Base-by-base conservation (phyloP, 2,329 filamentous ascomycete species). In the Arthroderma sp. region DNA sequence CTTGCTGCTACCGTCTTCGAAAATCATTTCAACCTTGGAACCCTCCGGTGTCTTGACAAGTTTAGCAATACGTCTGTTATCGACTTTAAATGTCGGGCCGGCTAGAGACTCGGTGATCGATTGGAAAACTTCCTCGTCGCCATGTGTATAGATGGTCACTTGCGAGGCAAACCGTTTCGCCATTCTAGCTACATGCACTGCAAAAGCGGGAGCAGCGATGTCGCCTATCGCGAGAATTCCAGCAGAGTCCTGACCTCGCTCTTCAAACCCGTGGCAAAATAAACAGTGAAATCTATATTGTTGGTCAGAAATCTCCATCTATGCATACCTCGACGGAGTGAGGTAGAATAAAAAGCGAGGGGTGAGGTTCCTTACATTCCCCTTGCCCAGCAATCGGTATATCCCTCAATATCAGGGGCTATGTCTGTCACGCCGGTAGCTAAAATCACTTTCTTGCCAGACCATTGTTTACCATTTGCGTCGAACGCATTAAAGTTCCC, bases 231-330 rank as follows among this genome's bases (percentile, higher is more conserved):
- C 68, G 3, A 77, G 61, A 3, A 77, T 53, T 1, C 72, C 73
- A 0, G 65, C 65, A 0, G 69, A 68, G 0, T 60, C 52, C 2
- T 58, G 55, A 1, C 71, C 73, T 9, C 69, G 64, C 42, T 78
- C 72, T 49, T 80, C 76, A 54, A 67, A 79, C 4, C 76, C 76
- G 49, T 78, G 68, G 56, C 75, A 80, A 52, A 72, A 77, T 1
- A 79, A 65, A 50, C 75, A 80, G 52, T 78, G 74, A 50, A 74
- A 78, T 38, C 68, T 70, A 30, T 28, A 29, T 29, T n/a, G 8
- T 29, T 10, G 9, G 38, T 40, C 32, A 37, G 32, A 8, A 37
- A 11, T 6, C 11, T 15, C n/a, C 15, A 22, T 22, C 2, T 3
- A 22, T 22, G 3, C 15, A 22, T 22, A 22, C 3, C 3, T 39